Conservation (phyloP, 495 filamentous ascomycete genomes). For the Daldinia caldariorum region DNA sequence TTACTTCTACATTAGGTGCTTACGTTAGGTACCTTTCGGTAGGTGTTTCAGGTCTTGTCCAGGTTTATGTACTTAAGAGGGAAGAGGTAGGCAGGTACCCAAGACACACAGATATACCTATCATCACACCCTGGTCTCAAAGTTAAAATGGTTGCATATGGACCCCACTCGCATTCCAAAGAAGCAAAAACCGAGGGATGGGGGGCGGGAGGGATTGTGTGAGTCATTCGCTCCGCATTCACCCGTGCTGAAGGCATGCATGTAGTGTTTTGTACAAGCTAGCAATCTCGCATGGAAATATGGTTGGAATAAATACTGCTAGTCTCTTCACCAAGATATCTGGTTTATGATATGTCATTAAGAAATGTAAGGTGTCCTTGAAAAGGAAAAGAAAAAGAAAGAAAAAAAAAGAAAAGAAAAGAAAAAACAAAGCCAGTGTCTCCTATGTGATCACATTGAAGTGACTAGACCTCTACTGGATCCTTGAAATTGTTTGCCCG, state of each 20-base stretch:
- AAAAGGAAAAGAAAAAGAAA: no score
- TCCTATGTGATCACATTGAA: no score
- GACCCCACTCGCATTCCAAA: slow-evolving; percentile 16
- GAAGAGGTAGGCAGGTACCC: not conserved
- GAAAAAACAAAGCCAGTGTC: no score
- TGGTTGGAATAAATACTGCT: not conserved
- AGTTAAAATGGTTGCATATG: slow-evolving; percentile 41
- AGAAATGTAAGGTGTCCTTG: not conserved
- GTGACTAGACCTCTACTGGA: not conserved
- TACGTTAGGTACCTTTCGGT: no score
- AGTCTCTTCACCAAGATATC: not conserved
- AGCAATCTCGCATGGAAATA: slow-evolving; percentile 34
- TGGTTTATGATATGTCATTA: not conserved
- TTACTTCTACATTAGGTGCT: slow-evolving; percentile 1
- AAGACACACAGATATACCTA: not conserved
- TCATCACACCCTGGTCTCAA: slow-evolving; percentile 2
- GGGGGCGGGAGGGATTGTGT: slow-evolving; percentile 25
- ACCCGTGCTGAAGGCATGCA: slow-evolving; percentile 12
- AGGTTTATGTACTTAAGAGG: no score
- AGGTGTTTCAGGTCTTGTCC: no score
- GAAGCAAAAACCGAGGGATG: slow-evolving; percentile 5
- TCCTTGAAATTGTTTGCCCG: not conserved
- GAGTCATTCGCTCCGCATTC: slow-evolving; percentile 29
- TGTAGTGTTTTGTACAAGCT: slow-evolving; percentile 5
- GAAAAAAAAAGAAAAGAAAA: no score